These are phyloP conservation scores for Leishmania aethiopica DNA, from an alignment of 208 protist genomes.

Conservation along the genomic window DNA sequence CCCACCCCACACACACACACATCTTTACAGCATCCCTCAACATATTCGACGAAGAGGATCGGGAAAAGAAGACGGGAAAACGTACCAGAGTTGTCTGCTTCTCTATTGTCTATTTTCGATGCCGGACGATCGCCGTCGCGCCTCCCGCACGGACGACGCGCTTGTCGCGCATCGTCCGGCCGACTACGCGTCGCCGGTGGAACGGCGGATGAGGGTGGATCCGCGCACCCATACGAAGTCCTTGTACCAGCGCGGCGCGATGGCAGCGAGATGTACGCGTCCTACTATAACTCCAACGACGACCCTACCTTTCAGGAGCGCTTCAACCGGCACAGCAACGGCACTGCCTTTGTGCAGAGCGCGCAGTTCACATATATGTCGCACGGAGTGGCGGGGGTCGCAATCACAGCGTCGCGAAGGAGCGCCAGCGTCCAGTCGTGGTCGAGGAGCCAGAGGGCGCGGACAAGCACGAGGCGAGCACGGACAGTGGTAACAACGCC, in stretches of 20 bases:
- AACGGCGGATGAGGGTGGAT: constrained; percentile 19
- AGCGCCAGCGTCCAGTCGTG: constrained; percentile 8
- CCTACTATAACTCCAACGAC: constrained; percentile 49
- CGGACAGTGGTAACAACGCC: background rate
- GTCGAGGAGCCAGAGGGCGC: constrained; percentile 7
- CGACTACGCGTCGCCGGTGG: background rate
- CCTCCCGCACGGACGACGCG: background rate
- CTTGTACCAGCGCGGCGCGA: constrained; percentile 21
- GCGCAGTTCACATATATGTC: constrained; percentile 12
- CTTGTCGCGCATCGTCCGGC: constrained; percentile 1
- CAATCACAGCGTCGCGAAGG: background rate
- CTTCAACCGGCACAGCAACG: constrained; percentile 11
- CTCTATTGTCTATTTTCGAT: background rate
- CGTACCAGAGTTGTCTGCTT: background rate
- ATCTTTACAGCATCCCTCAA: background rate
- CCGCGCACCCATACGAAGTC: constrained; percentile 27
- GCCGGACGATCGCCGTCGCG: constrained; percentile 4
- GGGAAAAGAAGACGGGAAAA: too few relatives aligned
- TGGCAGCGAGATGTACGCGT: constrained; percentile 32
- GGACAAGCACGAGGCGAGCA: background rate
- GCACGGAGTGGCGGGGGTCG: background rate
- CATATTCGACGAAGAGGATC: background rate
- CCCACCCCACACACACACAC: background rate
- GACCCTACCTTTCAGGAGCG: constrained; percentile 36
- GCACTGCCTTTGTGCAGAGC: constrained; percentile 13